Conservation (phyloP, 345 rosid species). For the Firmiana major region DNA sequence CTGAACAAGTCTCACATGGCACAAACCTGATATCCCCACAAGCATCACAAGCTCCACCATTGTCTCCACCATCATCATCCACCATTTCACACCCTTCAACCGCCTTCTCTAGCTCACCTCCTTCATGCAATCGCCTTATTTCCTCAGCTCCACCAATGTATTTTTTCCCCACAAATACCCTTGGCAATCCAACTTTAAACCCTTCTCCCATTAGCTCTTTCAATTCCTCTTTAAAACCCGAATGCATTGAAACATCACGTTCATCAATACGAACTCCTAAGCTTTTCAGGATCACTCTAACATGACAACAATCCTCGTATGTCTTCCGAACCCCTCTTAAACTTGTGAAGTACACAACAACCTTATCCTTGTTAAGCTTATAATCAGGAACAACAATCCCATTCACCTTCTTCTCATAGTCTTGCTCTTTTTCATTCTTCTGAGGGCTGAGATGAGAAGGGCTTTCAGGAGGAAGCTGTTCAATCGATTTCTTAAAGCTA, state of each 20-base stretch:
- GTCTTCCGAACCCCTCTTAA: conserved; percentile 88
- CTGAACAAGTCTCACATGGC: conserved; percentile 88
- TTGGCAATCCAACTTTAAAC: conserved; percentile 47
- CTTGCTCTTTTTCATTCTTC: conserved; percentile 21
- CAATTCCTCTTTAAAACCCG: conserved; percentile 75
- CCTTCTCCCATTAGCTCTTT: conserved; percentile 48
- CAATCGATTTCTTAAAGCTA: conserved; percentile 53
- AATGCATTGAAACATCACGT: conserved; percentile 91
- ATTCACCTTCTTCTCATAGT: conserved; percentile 9
- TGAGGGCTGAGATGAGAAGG: conserved; percentile 44
- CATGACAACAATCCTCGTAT: conserved; percentile 74
- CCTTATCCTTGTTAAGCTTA: conserved; percentile 35
- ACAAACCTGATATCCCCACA: conserved; percentile 92
- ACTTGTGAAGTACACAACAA: conserved; percentile 70
- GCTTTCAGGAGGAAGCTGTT: conserved; percentile 50
- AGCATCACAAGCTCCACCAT: conserved; percentile 57
- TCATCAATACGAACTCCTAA: conserved; percentile 61
- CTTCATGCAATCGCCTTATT: conserved; percentile 66
- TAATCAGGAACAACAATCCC: conserved; percentile 3
- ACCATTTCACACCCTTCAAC: conserved; percentile 53
- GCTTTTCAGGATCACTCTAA: conserved; percentile 55
- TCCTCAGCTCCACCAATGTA: conserved; percentile 85
- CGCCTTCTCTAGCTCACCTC: conserved; percentile 70
- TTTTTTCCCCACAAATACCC: conserved; percentile 66
- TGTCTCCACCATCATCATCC: conserved; percentile 31